Conservation (phyloP, 352 stramenopile genomes). For the Phytophthora sp. region DNA sequence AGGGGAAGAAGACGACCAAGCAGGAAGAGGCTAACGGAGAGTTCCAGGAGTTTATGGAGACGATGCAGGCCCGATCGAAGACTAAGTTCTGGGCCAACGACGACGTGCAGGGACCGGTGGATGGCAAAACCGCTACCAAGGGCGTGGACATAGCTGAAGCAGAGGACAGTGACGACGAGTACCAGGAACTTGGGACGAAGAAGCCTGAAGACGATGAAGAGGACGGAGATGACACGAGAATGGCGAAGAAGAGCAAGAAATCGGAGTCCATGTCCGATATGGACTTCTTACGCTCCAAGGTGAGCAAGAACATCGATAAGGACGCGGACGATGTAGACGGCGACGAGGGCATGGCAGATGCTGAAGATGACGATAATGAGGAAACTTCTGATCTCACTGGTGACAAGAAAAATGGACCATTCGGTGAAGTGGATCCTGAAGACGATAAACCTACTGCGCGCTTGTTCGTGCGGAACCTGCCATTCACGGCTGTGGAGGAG, state of each 20-base stretch:
- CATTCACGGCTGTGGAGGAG: constrained; percentile 96
- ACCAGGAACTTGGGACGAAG: constrained; percentile 36
- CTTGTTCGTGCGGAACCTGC: constrained; percentile 98
- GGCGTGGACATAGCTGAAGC: constrained; percentile 37
- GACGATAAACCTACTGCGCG: constrained; percentile 71
- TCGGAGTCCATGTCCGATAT: constrained; percentile 83
- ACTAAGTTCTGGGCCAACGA: constrained; percentile 93
- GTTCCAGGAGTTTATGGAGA: constrained; percentile 91
- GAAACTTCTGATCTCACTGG: constrained; percentile 5
- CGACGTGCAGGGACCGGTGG: constrained; percentile 65
- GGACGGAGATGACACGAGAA: constrained; percentile 35
- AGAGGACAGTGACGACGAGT: constrained; percentile 48
- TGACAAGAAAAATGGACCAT: constrained; percentile 12
- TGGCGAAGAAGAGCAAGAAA: constrained; percentile 25
- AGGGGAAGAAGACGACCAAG: constrained; percentile 23
- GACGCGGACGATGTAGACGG: constrained; percentile 59
- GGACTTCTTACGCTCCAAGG: constrained; percentile 94
- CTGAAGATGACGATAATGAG: constrained; percentile 37
- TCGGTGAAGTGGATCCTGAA: constrained; percentile 18
- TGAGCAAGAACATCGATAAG: constrained; percentile 91
- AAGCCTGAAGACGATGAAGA: constrained; percentile 43
- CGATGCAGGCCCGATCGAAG: constrained; percentile 90
- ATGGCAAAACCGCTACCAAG: constrained; percentile 30
- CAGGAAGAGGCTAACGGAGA: constrained; percentile 51
- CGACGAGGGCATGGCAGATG: constrained; percentile 49